Percentiles rank a stretch among this genome's conserved stretches.
Conservation (phyloP, 306 rosid genomes). For the Cyclanthera cordifolia region DNA sequence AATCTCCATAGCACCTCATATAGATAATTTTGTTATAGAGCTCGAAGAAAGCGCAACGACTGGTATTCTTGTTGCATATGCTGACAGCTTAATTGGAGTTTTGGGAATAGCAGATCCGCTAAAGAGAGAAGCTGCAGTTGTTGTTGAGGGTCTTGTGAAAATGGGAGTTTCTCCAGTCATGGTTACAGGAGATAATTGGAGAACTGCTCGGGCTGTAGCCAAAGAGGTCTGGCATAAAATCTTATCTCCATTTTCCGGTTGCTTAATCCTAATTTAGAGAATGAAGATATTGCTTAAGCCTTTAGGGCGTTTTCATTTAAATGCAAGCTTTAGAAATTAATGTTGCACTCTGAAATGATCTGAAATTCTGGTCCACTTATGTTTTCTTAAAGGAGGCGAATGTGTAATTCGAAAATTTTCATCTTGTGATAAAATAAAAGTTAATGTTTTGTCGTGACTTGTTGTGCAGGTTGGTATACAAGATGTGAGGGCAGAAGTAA, state of each 20-base stretch:
- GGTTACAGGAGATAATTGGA: constrained; percentile 98
- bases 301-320: neutral
- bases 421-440: too few species aligned
- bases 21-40: constrained; percentile 62
- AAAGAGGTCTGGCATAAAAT: constrained; percentile 55
- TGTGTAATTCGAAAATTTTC: neutral
- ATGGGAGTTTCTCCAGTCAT: constrained; percentile 81
- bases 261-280: neutral
- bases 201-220: constrained; percentile 86
- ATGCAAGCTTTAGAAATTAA: neutral
- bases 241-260: neutral
- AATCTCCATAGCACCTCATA: constrained; percentile 50
- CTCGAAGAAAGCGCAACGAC: constrained; percentile 87
- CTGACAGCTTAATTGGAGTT: constrained; percentile 49
- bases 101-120: constrained; percentile 91
- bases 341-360: neutral
- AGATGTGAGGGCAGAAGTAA: constrained; percentile 86
- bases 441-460: neutral
- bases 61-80: constrained; percentile 69
- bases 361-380: too few species aligned
- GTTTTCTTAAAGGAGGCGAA: neutral
- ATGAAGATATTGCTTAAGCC: neutral
- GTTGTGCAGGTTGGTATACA: constrained; percentile 70
- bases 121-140: constrained; percentile 91
- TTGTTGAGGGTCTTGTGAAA: constrained; percentile 74